These are phyloP conservation scores for Pseudogymnoascus sp. DNA, from an alignment of 2,329 filamentous ascomycete genomes.

Conservation along the genomic window DNA sequence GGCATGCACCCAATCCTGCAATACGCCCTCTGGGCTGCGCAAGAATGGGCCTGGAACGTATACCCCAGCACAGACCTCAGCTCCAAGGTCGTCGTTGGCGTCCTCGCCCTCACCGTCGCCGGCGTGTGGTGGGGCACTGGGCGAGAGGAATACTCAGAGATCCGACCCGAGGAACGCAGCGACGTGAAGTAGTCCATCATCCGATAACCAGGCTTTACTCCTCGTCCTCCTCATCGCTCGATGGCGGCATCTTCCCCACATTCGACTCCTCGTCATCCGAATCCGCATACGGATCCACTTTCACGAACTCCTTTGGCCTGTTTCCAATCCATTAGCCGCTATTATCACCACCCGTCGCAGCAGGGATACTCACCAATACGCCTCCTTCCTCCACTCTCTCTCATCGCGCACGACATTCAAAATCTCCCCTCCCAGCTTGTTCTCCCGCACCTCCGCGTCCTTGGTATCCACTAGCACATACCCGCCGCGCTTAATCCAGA, in stretches of 20 bases:
- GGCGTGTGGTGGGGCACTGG: constrained; percentile 30
- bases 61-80: constrained; percentile 60
- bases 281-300: constrained; percentile 52
- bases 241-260: constrained; percentile 77
- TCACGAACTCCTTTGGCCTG: constrained; percentile 75
- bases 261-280: constrained; percentile 70
- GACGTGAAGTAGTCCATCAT: constrained; percentile 12
- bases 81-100: constrained; percentile 60
- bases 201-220: constrained; percentile 17
- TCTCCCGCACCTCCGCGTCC: constrained; percentile 56
- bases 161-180: constrained; percentile 10
- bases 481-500: constrained; percentile 86
- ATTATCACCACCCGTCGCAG: neutral
- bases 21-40: constrained; percentile 51
- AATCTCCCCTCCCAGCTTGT: constrained; percentile 80
- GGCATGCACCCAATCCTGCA: constrained; percentile 51
- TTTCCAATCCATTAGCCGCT: neutral
- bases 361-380: constrained; percentile 61
- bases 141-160: constrained; percentile 22
- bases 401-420: constrained; percentile 88
- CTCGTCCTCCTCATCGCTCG: constrained; percentile 65
- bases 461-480: constrained; percentile 76
- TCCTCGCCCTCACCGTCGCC: constrained; percentile 56
- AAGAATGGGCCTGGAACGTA: constrained; percentile 69
- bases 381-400: constrained; percentile 80